Conservation (phyloP, 768 basidiomycete species). For the Cantharellus anzutake region DNA sequence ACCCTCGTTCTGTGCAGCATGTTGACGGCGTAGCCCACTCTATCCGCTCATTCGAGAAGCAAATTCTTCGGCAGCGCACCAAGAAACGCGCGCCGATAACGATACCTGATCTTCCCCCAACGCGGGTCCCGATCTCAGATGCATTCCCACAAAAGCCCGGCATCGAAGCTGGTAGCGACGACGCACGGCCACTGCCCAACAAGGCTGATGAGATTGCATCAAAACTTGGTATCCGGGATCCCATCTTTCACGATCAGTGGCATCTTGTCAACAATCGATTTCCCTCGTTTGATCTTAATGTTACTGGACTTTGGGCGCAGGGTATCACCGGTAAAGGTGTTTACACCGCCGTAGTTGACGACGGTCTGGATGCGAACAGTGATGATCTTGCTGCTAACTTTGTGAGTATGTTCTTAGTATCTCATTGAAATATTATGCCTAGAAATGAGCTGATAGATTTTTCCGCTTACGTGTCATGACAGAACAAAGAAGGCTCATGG, state of each 20-base stretch:
- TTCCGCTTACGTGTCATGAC: neutral
- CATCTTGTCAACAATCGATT: conserved; percentile 79
- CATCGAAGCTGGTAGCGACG: neutral
- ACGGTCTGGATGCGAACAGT: conserved; percentile 81
- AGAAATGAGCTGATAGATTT: neutral
- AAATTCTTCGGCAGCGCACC: conserved; percentile 42
- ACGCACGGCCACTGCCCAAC: conserved; percentile 4
- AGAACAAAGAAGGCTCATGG: conserved; percentile 79
- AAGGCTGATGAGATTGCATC: conserved; percentile 25
- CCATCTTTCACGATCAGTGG: conserved; percentile 76
- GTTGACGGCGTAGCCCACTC: conserved; percentile 25
- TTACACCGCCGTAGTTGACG: conserved; percentile 79
- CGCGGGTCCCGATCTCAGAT: neutral
- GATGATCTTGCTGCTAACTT: conserved; percentile 83
- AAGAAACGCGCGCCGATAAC: conserved; percentile 21
- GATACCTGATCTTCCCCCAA: neutral
- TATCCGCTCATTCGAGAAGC: conserved; percentile 40
- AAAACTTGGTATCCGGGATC: conserved; percentile 56
- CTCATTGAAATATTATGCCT: neutral
- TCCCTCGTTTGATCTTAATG: conserved; percentile 64
- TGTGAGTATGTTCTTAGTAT: conserved; percentile 30
- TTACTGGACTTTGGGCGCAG: conserved; percentile 74
- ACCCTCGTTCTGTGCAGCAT: conserved; percentile 17
- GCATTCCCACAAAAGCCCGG: neutral
- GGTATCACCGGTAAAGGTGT: conserved; percentile 78